A percentile compares a stretch with the other conserved stretches of the same genome.
These are phyloP conservation scores for Fusarium keratoplasticum DNA, from an alignment of 2,329 filamentous ascomycete species.

Conservation along the genomic window DNA sequence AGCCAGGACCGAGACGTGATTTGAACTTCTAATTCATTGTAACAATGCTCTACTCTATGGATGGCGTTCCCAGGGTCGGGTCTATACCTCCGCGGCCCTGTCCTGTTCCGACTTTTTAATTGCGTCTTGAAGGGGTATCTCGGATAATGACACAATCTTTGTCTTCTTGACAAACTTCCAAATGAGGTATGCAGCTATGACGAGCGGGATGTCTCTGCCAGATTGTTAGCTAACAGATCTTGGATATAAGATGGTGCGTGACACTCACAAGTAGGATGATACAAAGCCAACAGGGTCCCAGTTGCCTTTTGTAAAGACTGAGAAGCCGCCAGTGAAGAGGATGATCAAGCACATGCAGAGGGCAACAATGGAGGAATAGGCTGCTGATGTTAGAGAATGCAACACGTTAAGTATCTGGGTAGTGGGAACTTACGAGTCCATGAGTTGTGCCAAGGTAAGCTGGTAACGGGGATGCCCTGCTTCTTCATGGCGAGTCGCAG, in stretches of 20 bases:
- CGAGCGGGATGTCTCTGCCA: conserved; percentile 68
- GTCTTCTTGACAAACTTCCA: conserved; percentile 77
- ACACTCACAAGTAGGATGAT: conserved; percentile 70
- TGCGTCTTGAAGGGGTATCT: conserved; percentile 64
- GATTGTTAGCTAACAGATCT: conserved; percentile 16
- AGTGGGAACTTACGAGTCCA: conserved; percentile 65
- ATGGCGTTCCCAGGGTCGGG: too few species aligned
- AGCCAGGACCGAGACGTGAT: background rate
- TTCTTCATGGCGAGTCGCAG: conserved; percentile 64
- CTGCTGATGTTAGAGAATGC: conserved; percentile 47
- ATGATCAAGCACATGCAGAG: conserved; percentile 72
- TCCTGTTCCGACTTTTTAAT: conserved; percentile 47
- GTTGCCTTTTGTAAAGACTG: conserved; percentile 69
- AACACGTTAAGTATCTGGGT: background rate
- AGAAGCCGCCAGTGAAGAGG: conserved; percentile 77
- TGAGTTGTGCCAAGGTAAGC: conserved; percentile 71
- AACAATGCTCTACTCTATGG: background rate
- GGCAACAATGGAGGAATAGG: conserved; percentile 70
- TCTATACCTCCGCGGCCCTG: conserved; percentile 4
- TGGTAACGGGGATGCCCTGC: conserved; percentile 62
- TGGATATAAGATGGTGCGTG: fast-evolving
- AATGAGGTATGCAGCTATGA: conserved; percentile 65
- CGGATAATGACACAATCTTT: conserved; percentile 61
- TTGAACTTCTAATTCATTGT: background rate
- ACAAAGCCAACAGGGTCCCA: conserved; percentile 70